Evolutionary conservation across 495 filamentous ascomycete genomes (phyloP), one percentile per base, ranked within the genome.

Genomic region (Aspergillus avenaceus): DNA sequence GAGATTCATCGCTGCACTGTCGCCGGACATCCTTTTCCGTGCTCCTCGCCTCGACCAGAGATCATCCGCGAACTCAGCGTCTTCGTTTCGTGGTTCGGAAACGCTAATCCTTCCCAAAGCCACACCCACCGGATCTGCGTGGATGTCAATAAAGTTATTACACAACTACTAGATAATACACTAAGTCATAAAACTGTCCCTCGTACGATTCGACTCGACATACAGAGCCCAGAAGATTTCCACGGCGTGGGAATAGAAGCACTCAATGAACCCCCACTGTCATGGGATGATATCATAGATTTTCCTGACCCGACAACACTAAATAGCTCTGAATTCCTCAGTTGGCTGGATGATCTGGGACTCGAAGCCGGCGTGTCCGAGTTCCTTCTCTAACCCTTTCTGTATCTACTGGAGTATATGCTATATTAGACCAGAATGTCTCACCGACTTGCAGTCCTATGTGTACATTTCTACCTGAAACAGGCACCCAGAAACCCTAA

Each of bases 1-100:
- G 41, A 44, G 14, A 14, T 44, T 6, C 41, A 44, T 29, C 41
- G 41, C 4, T 44, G 25, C 41, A 44, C 41, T 12, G 14, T 44
- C 2, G n/a, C n/a, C 18, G 41, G 18, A 16, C 27, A 3, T 7
- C 24, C 41, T 6, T 19, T 44, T 8, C 41, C 41, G n/a, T 44
- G 24, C 7, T 29, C 24, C 9, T 8, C 27, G n/a, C 13, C 41
- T 21, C 41, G 41, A 7, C 29, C 41, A 5, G 27, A 28, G 5
- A 44, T 44, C 14, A 44, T 44, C 13, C 41, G 41, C 9, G 29
- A 44, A 14, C 14, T 44, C 4, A 29, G 41, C 25, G 24, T 44
- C 5, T 16, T 44, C 5, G 41, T 44, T 3, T 44, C 41, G 19
- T 44, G 41, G 41, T 29, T 44, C 25, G 41, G 27, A 5, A 18